A percentile compares a stretch with the other conserved stretches of the same genome.
These are phyloP conservation scores for Tetragonia tetragonoides DNA, from an alignment of 148 eudicot species.

Conservation along the genomic window DNA sequence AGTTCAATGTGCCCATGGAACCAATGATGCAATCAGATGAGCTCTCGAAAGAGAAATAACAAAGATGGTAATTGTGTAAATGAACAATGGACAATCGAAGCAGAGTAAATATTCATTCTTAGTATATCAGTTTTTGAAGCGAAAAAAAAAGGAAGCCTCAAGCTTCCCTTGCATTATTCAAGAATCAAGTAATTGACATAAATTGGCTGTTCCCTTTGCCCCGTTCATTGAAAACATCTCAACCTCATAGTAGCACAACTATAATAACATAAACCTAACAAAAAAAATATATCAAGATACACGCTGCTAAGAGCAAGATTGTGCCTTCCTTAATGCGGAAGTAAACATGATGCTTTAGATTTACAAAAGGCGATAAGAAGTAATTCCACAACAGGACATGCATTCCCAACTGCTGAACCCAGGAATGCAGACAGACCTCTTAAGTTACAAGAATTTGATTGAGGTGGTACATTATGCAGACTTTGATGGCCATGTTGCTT, in stretches of 20 bases:
- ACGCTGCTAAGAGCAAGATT: constrained; percentile 14
- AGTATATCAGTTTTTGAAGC: not conserved
- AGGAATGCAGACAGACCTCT: constrained; percentile 6
- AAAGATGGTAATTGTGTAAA: not conserved
- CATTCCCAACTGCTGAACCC: constrained; percentile 28
- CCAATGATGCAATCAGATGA: not conserved
- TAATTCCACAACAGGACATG: constrained; percentile 17
- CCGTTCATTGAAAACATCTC: constrained; percentile 1
- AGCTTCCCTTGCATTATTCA: constrained; percentile 26
- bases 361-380: constrained; percentile 25
- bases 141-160: not conserved
- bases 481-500: constrained; percentile 91
- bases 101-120: too few relatives aligned
- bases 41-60: not conserved
- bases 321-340: not conserved
- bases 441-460: constrained; percentile 17
- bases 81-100: not conserved
- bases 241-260: constrained; percentile 3
- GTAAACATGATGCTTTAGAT: constrained; percentile 23
- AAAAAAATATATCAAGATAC: constrained; percentile 18
- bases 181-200: constrained; percentile 5
- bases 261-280: constrained; percentile 18
- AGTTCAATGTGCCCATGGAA: not conserved
- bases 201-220: constrained; percentile 1
- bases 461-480: constrained; percentile 11